These are phyloP conservation scores for Backusella mclennaniae DNA, from an alignment of 192 early-diverging fungal genomes.

Conservation along the genomic window DNA sequence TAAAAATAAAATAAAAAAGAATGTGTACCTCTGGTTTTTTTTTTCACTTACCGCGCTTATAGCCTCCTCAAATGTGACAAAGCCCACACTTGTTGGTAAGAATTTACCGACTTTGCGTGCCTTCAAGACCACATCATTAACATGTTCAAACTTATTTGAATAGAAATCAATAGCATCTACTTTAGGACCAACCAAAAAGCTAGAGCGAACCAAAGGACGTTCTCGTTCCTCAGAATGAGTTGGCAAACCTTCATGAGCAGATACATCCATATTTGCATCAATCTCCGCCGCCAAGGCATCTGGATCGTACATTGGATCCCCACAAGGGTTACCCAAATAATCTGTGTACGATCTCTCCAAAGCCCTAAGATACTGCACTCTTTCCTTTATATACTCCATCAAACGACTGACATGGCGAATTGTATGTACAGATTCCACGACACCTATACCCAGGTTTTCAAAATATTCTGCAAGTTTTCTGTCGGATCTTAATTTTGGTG, in stretches of 20 bases:
- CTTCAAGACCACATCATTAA: constrained; percentile 52
- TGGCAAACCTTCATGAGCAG: constrained; percentile 6
- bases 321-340: constrained; percentile 72
- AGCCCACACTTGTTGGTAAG: constrained; percentile 60
- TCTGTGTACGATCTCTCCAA: constrained; percentile 56
- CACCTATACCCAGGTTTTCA: constrained; percentile 55
- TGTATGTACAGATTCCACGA: constrained; percentile 65
- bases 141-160: constrained; percentile 49
- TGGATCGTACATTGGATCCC: constrained; percentile 61
- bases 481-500: constrained; percentile 54
- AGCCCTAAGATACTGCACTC: constrained; percentile 49
- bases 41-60: constrained; percentile 55
- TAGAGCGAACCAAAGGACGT: constrained; percentile 43
- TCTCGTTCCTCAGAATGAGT: constrained; percentile 15
- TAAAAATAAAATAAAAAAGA: not conserved
- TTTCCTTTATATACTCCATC: constrained; percentile 51
- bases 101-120: constrained; percentile 43
- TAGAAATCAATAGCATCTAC: constrained; percentile 69
- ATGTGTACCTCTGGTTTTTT: not conserved
- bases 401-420: constrained; percentile 55
- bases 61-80: constrained; percentile 78
- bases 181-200: constrained; percentile 52
- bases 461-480: constrained; percentile 63
- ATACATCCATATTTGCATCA: constrained; percentile 4
- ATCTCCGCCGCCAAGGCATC: constrained; percentile 38